Evolutionary conservation across 139 green algal genomes (phyloP).

Genomic region (Coccomyxa sp.): DNA sequence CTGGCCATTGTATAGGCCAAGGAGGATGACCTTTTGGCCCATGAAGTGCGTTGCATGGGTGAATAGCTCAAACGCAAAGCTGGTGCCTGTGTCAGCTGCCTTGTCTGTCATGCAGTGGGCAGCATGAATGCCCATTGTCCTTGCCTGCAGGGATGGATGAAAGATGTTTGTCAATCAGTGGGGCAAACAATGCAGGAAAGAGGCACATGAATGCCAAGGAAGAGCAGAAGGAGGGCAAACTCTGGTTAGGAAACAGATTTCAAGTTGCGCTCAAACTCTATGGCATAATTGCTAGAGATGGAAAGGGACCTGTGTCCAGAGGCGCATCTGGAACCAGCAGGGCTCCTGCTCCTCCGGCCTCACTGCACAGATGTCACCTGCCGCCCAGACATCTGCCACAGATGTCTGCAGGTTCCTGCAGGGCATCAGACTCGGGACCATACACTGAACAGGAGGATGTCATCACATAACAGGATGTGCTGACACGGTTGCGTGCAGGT

Average conservation of each 20-base stretch:
- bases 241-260: not conserved
- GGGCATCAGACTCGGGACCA: too few species aligned
- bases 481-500: too few species aligned
- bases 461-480: too few species aligned
- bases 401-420: slow-evolving; percentile 36
- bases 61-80: slow-evolving; percentile 86
- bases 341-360: not conserved
- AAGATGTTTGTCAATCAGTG: not conserved
- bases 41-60: slow-evolving; percentile 80
- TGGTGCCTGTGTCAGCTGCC: slow-evolving; percentile 33
- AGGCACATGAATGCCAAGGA: not conserved
- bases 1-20: slow-evolving; percentile 88
- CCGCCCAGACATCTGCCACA: slow-evolving; percentile 57
- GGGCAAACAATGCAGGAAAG: not conserved
- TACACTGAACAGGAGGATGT: too few species aligned
- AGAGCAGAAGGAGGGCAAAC: too few species aligned
- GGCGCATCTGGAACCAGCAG: slow-evolving; percentile 84
- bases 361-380: slow-evolving; percentile 68
- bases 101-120: slow-evolving; percentile 62
- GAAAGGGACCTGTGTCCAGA: slow-evolving; percentile 54
- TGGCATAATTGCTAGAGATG: too few species aligned
- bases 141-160: slow-evolving; percentile 38
- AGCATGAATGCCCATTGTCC: slow-evolving; percentile 58
- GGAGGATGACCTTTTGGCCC: slow-evolving; percentile 74
- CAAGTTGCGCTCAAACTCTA: too few species aligned